Base-by-base conservation (phyloP, 2,329 filamentous ascomycete genomes). In the Talaromyces sp. region DNA sequence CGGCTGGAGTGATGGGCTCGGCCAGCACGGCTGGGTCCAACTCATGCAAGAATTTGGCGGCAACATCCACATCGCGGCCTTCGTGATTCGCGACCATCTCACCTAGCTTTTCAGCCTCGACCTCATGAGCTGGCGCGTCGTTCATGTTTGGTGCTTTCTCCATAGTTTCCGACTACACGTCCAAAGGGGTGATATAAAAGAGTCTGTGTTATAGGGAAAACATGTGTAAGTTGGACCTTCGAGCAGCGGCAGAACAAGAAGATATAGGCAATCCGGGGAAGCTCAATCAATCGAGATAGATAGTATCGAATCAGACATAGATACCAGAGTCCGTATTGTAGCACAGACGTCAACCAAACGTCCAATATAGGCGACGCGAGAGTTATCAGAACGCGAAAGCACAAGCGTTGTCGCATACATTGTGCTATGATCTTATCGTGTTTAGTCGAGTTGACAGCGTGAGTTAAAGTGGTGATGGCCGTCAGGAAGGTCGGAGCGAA, bases 21-120 rank as follows among this genome's bases (percentile, higher is more conserved):
- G 60, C 62, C 16, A 68, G 54, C 24, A 74, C 68, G 39, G 63
- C 64, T 2, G 69, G 68, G 47, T 74, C 71, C 3, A 74, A 57
- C 3, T 60, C 65, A 27, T 68, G 65, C n/a, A 75, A 70, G 39
- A 74, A 75, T 27, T 67, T 66, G n/a, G 72, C 73, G 22, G 72
- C 72, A 31, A 73, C 70, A 68, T 75, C 73, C 47, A 67, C 65
- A 37, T 67, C 67, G 27, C 60, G 50, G 33, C 64, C 19, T 10
- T 43, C 57, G 6, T 43, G 27, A 33, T 50, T 58, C 2, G 60
- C 63, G 24, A 68, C 52, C 16, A 68, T 54, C 6, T 68, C 66
- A 16, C 67, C 68, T 3, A 50, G 27, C 41, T 64, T 58, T 52
- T 57, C 56, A 19, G 57, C 45, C 19, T 64, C 62, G 43, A 19